phyloP scores from a whole-genome alignment of 2,329 filamentous ascomycete species.

The Mycocentrospora acerina region DNA sequence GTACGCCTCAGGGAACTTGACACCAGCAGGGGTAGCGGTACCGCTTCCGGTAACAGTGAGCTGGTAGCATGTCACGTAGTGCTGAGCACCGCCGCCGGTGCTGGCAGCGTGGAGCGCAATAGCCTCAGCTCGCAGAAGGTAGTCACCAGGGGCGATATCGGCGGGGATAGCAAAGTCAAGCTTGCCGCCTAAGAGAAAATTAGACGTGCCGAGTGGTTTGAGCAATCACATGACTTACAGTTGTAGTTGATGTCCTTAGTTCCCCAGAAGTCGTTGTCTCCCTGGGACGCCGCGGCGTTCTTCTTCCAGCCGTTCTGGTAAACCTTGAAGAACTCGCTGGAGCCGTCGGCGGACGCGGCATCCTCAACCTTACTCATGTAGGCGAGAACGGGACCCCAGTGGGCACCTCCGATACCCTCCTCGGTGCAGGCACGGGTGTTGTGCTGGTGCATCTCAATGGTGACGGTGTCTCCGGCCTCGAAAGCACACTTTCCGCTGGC shows the following conservation, averaged over 20 bases:
- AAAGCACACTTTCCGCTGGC: conserved; percentile 29
- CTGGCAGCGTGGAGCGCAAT: conserved; percentile 49
- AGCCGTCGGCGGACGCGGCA: conserved; percentile 46
- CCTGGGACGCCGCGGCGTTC: conserved; percentile 39
- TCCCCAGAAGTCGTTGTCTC: conserved; percentile 43
- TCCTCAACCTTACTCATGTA: conserved; percentile 50
- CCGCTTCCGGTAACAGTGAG: conserved; percentile 43
- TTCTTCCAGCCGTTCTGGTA: conserved; percentile 44
- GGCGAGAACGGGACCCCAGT: conserved; percentile 56
- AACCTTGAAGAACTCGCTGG: conserved; percentile 54
- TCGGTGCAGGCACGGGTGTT: conserved; percentile 23
- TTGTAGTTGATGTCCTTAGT: conserved; percentile 48
- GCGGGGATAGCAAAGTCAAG: conserved; percentile 40
- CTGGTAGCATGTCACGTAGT: conserved; percentile 51
- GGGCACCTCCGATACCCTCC: conserved; percentile 38
- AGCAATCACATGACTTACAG: conserved; percentile 10
- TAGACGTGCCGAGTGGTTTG: neutral
- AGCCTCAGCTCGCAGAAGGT: conserved; percentile 49
- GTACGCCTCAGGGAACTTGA: conserved; percentile 52
- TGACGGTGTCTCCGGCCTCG: conserved; percentile 28
- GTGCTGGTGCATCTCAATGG: conserved; percentile 35
- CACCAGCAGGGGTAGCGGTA: conserved; percentile 41
- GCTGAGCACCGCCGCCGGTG: conserved; percentile 45
- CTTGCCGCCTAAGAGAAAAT: conserved; percentile 15
- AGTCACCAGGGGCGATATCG: conserved; percentile 46